Base-by-base conservation (phyloP, 345 rosid genomes). In the Gossypium anomalum region DNA sequence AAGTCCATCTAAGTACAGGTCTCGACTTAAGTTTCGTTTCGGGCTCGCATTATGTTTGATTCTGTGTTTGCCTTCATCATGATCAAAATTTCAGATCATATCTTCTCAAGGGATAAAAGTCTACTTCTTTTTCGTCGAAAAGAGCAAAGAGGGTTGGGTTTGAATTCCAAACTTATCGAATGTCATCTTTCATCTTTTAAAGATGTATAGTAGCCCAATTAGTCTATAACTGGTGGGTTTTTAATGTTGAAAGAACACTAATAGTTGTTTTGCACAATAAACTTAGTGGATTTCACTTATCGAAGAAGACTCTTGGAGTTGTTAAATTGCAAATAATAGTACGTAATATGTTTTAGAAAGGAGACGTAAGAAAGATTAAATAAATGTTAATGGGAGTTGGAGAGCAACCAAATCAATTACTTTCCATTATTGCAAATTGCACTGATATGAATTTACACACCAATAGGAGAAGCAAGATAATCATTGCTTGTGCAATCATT, bases 371-470 rank as follows among this genome's bases (percentile, higher is more conserved):
- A 23, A 17, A 25, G 2, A 25, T 0, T 51, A 51, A 23, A 25
- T 49, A 49, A 69, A 8, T 29, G 45, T 34, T n/a, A 62, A n/a
- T 51, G 53, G 71, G 56, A 60, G n/a, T 53, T 27, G 49, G 72
- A 63, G 34, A 47, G 7, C 41, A 34, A 34, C 7, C 41, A 34
- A 53, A 43, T 66, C 45, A 43, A 17, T 45, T 48, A 14, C 23
- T n/a, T 19, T 25, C 9, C 11, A 69, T 15, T 17, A 23, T 14
- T 9, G 58, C 12, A 9, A 68, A 48, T 25, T 1, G 41, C 0
- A 2, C 22, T 48, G 12, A 22, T 43, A n/a, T 20, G 34, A n/a
- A 67, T 12, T 29, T 22, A 22, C 13, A 4, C n/a, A 19, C 9
- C 3, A 58, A 7, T 3, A 34, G 41, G 7, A 34, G 1, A 7